These are phyloP conservation scores for Ceratopteris richardii DNA, from an alignment of 75 land plant species.

Conservation along the genomic window DNA sequence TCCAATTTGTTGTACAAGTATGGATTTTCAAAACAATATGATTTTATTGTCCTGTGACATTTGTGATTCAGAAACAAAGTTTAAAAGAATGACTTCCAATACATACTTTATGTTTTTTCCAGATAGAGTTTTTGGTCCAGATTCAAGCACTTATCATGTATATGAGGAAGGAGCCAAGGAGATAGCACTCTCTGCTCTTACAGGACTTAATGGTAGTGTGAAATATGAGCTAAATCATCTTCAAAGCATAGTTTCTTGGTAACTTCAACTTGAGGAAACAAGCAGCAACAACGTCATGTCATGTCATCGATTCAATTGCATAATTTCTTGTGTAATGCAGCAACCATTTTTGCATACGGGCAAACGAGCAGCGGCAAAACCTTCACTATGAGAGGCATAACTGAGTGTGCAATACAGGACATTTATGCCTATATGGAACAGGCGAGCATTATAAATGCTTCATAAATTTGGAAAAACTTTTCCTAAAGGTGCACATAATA, in stretches of 20 bases:
- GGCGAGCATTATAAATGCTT: constrained; percentile 24
- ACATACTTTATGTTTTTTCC: constrained; percentile 4
- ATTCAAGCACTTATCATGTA: constrained; percentile 45
- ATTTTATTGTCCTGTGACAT: too few species aligned
- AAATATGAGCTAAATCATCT: not conserved
- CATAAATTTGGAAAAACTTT: not conserved
- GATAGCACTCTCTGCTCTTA: constrained; percentile 78
- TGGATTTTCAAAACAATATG: too few species aligned
- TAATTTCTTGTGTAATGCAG: constrained; percentile 24
- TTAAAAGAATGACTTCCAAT: too few species aligned
- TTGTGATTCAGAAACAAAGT: too few species aligned
- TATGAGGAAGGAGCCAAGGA: constrained; percentile 84
- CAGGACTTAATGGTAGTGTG: constrained; percentile 64
- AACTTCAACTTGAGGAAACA: not conserved
- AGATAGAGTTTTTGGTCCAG: constrained; percentile 82
- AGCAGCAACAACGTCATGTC: too few species aligned
- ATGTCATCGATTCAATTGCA: too few species aligned
- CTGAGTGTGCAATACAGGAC: constrained; percentile 67
- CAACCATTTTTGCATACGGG: constrained; percentile 91
- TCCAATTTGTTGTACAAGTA: too few species aligned
- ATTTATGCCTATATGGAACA: constrained; percentile 57
- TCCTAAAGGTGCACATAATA: not conserved
- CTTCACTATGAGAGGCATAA: constrained; percentile 80
- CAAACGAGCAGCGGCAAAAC: constrained; percentile 94
- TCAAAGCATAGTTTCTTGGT: not conserved